Evolutionary conservation across 1,284 basidiomycete species (phyloP).

Genomic region (Coriolopsis trogii): DNA sequence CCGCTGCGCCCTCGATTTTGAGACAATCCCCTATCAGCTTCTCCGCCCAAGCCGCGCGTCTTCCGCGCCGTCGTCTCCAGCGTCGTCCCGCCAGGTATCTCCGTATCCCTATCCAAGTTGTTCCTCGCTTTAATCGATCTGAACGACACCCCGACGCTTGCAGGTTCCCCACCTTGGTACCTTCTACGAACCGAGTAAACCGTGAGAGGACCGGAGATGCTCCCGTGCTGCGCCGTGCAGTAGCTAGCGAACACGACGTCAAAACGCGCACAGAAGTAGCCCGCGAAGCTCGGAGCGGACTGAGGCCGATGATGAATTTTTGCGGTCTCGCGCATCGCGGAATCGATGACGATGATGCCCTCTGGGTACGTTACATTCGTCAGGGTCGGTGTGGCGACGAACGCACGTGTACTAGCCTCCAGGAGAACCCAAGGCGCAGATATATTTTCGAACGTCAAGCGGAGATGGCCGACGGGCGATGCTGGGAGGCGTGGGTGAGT

Average conservation of each 20-base stretch:
- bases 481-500: no score
- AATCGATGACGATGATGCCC: slow-evolving; percentile 58
- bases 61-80: slow-evolving; percentile 63
- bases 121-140: slow-evolving; percentile 78
- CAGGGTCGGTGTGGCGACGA: slow-evolving; percentile 60
- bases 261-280: slow-evolving; percentile 81
- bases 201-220: slow-evolving; percentile 51
- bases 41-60: slow-evolving; percentile 72
- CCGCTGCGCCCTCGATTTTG: slow-evolving; percentile 54
- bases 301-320: slow-evolving; percentile 70
- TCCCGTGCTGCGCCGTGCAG: slow-evolving; percentile 56
- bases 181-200: slow-evolving; percentile 54
- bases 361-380: slow-evolving; percentile 63
- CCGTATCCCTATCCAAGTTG: slow-evolving; percentile 57
- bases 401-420: slow-evolving; percentile 67
- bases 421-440: slow-evolving; percentile 65
- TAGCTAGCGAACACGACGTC: slow-evolving; percentile 48
- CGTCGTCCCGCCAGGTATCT: slow-evolving; percentile 61
- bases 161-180: slow-evolving; percentile 51
- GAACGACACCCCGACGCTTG: slow-evolving; percentile 79
- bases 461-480: slow-evolving; percentile 77
- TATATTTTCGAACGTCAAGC: slow-evolving; percentile 65
- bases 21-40: slow-evolving; percentile 74
- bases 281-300: slow-evolving; percentile 56
- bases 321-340: slow-evolving; percentile 55